Conservation (phyloP, 768 basidiomycete species). For the Tulasnella sp. region DNA sequence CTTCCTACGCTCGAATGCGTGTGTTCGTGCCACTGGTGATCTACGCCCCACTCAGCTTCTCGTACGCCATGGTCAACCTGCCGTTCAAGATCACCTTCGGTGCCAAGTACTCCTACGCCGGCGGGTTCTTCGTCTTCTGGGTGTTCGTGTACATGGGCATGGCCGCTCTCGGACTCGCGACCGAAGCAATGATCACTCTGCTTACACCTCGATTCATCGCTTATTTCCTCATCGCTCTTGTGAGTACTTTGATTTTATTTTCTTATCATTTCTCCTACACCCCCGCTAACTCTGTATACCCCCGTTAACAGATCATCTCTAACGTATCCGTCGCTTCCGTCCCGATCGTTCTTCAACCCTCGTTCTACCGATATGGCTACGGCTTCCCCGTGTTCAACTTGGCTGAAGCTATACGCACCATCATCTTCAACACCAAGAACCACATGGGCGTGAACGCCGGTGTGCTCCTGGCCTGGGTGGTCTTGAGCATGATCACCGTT, state of each 20-base stretch:
- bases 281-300: constrained; percentile 31
- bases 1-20: constrained; percentile 38
- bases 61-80: constrained; percentile 44
- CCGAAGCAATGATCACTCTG: constrained; percentile 39
- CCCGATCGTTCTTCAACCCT: constrained; percentile 48
- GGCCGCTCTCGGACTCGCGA: constrained; percentile 36
- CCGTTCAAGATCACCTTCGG: constrained; percentile 45
- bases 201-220: constrained; percentile 38
- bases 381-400: constrained; percentile 66
- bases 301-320: constrained; percentile 53
- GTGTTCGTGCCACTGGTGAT: constrained; percentile 37
- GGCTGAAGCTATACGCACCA: constrained; percentile 52
- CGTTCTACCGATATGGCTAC: constrained; percentile 54
- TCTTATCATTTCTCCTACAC: constrained; percentile 26
- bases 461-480: constrained; percentile 38
- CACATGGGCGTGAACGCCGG: constrained; percentile 39
- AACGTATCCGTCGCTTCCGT: constrained; percentile 40
- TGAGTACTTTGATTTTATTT: background rate
- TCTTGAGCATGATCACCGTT: background rate
- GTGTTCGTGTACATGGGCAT: constrained; percentile 37
- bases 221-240: constrained; percentile 36
- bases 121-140: constrained; percentile 41
- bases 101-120: constrained; percentile 36
- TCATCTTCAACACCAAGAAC: constrained; percentile 63
- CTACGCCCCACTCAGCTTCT: constrained; percentile 42